These are phyloP conservation scores for Nymphaea thermarum DNA, from an alignment of 164 flowering plant genomes.

Conservation along the genomic window DNA sequence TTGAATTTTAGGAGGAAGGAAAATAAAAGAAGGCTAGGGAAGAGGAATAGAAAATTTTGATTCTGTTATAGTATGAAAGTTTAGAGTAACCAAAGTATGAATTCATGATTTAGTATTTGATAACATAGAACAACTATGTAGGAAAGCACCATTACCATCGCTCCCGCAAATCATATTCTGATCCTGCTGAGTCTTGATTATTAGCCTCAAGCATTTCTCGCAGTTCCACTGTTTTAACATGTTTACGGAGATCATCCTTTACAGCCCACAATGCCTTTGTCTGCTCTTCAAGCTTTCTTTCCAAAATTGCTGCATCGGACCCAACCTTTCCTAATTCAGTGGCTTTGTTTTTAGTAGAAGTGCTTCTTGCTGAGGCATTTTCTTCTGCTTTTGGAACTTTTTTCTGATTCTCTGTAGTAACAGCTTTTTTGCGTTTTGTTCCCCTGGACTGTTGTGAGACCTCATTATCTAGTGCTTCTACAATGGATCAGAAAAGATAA, in stretches of 20 bases:
- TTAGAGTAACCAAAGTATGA: background rate
- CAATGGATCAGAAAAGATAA: background rate
- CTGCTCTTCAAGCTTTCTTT: conserved; percentile 53
- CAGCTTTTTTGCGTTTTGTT: conserved; percentile 47
- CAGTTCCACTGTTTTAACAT: conserved; percentile 65
- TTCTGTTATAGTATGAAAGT: background rate
- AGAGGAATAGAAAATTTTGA: background rate
- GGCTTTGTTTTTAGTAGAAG: conserved; percentile 8
- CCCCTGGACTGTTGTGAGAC: conserved; percentile 32
- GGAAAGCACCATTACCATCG: conserved; percentile 47
- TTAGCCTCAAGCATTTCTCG: conserved; percentile 89
- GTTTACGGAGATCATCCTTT: conserved; percentile 75
- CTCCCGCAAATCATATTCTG: conserved; percentile 83
- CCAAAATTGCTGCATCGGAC: conserved; percentile 18
- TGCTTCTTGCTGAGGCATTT: conserved; percentile 14
- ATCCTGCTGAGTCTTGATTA: conserved; percentile 67
- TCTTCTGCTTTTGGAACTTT: conserved; percentile 47
- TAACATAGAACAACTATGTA: background rate
- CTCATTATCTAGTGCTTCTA: conserved; percentile 10
- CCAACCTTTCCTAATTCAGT: conserved; percentile 11
- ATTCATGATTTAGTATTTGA: background rate
- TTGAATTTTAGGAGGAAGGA: too few species aligned
- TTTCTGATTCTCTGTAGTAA: conserved; percentile 24
- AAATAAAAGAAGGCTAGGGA: too few species aligned
- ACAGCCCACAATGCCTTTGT: conserved; percentile 63